Base-by-base conservation (phyloP, 2,329 filamentous ascomycete genomes). In the Fonsecaea erecta region DNA sequence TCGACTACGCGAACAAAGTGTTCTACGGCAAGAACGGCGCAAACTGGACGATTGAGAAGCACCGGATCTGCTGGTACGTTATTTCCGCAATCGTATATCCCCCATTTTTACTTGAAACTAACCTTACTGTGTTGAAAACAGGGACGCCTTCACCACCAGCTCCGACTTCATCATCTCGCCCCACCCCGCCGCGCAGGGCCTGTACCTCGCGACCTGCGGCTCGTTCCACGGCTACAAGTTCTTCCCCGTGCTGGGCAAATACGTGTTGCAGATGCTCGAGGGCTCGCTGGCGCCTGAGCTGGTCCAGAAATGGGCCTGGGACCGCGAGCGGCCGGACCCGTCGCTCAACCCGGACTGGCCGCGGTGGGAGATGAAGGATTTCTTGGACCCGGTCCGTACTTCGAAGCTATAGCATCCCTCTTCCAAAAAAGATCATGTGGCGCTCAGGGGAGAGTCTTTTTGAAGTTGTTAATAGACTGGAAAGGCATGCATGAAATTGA, bases 71-170 rank as follows among this genome's bases (percentile, higher is more conserved):
- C 81, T 90, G 88, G 87, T 89, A 75, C 37, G 2, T 60, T 37
- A 16, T 3, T 9, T 6, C 51, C 32, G 9, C 52, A 30, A 9
- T n/a, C n/a, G n/a, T n/a, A 24, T 21, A 48, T 35, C 28, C 26
- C 55, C 28, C 21, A n/a, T 51, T 48, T 2, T n/a, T 30, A 68
- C 7, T 24, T 48, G 61, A 24, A 24, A 48, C 43, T 48, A 26
- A 48, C 43, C 21, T 48, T 6, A 3, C 2, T 8, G 8, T 8
- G 28, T 30, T 30, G 28, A 30, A 30, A 30, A 30, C 61, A 89
- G 87, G 88, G 88, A 90, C 68, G 87, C 86, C 9, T 85, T 89
- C 70, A 88, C 86, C 0, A 82, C 85, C 1, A 85, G 79, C 71
- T 80, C 81, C 24, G 86, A 81, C 71, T 81, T 81, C 67, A 80